Evolutionary conservation across 2,329 filamentous ascomycete species (phyloP).

Genomic region (Aspergillus calidoustus): DNA sequence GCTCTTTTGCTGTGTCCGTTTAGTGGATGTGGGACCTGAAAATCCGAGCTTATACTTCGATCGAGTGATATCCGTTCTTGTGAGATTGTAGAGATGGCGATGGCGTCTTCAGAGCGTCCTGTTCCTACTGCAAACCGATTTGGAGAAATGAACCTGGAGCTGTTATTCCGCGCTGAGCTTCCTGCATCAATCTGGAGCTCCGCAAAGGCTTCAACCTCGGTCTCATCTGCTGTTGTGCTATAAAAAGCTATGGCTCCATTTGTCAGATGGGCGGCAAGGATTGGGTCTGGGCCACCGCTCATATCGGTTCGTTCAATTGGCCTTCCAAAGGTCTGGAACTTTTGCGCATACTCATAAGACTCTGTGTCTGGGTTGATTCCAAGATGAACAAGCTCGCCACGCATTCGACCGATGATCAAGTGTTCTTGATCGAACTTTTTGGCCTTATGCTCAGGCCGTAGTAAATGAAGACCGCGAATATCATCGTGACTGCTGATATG

Average conservation of each 20-base stretch:
- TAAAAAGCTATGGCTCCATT: slow-evolving; percentile 56
- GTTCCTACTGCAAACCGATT: slow-evolving; percentile 56
- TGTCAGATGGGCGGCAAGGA: slow-evolving; percentile 59
- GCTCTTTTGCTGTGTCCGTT: slow-evolving; percentile 28
- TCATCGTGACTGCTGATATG: slow-evolving; percentile 61
- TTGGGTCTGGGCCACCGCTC: slow-evolving; percentile 43
- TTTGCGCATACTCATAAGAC: slow-evolving; percentile 39
- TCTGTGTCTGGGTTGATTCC: slow-evolving; percentile 39
- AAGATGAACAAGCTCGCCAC: slow-evolving; percentile 54
- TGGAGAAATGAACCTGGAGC: slow-evolving; percentile 58
- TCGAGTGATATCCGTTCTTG: slow-evolving; percentile 46
- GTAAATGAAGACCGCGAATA: slow-evolving; percentile 60
- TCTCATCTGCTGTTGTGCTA: slow-evolving; percentile 38
- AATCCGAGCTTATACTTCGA: slow-evolving; percentile 47
- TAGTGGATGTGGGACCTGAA: slow-evolving; percentile 29
- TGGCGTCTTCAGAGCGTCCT: slow-evolving; percentile 49
- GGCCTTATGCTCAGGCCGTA: slow-evolving; percentile 49
- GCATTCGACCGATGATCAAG: slow-evolving; percentile 61
- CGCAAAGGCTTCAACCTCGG: slow-evolving; percentile 44
- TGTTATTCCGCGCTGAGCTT: slow-evolving; percentile 47
- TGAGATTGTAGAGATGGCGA: slow-evolving; percentile 57
- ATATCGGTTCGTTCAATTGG: slow-evolving; percentile 55
- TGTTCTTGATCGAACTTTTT: slow-evolving; percentile 45
- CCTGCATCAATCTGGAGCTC: slow-evolving; percentile 28
- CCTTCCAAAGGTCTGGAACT: slow-evolving; percentile 50